phyloP scores from a whole-genome alignment of 805 yeast genomes.

The Ogataea glucozyma region DNA sequence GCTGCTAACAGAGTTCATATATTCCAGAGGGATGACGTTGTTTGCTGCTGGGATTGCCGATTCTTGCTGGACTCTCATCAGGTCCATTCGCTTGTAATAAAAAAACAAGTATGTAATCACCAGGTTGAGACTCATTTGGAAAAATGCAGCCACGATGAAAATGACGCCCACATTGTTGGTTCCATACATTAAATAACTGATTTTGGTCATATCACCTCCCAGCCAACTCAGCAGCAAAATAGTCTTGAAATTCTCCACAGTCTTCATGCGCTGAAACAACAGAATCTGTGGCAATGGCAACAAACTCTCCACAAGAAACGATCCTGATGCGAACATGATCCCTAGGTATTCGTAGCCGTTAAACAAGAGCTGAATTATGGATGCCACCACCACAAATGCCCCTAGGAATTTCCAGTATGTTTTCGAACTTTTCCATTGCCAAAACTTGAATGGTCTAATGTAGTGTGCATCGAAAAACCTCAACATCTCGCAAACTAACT shows the following conservation, averaged over 20 bases:
- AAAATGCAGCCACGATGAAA: conserved; percentile 69
- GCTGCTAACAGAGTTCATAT: too few species aligned
- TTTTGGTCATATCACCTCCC: conserved; percentile 82
- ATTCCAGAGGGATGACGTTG: neutral
- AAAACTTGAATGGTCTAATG: conserved; percentile 63
- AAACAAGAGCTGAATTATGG: conserved; percentile 26
- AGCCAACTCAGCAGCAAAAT: conserved; percentile 81
- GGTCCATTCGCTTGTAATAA: conserved; percentile 48
- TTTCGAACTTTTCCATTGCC: conserved; percentile 69
- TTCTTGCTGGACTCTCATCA: conserved; percentile 2
- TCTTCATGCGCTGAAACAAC: conserved; percentile 61
- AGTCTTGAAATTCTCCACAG: conserved; percentile 77
- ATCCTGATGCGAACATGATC: conserved; percentile 34
- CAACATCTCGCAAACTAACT: conserved; percentile 41
- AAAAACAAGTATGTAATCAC: conserved; percentile 73
- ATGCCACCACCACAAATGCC: conserved; percentile 36
- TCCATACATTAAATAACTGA: conserved; percentile 73
- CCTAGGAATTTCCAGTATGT: conserved; percentile 46
- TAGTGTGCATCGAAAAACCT: conserved; percentile 72
- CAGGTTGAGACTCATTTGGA: conserved; percentile 75
- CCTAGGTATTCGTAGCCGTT: conserved; percentile 31
- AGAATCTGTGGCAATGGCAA: conserved; percentile 79
- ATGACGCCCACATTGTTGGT: conserved; percentile 65
- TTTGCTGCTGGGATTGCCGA: conserved; percentile 9
- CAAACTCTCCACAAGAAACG: conserved; percentile 66